Evolutionary conservation across 805 yeast species (phyloP).

Genomic region (Wilhelminamyces savonicus): DNA sequence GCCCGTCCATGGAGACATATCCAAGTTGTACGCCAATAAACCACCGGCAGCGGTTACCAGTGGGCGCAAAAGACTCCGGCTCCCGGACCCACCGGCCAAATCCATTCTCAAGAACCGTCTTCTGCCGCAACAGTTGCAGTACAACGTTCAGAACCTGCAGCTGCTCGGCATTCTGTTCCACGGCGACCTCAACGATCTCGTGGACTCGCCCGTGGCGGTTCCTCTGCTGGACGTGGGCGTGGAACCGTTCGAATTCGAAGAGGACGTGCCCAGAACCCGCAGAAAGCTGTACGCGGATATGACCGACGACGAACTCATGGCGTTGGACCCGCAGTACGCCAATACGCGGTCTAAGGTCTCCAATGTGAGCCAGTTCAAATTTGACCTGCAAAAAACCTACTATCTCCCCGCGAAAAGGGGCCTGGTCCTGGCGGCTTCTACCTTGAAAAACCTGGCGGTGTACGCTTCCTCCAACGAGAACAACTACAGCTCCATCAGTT

Average conservation of each 20-base stretch:
- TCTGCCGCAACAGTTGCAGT: slow-evolving; percentile 17
- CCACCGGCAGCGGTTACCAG: slow-evolving; percentile 4
- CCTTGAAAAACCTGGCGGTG: slow-evolving; percentile 2
- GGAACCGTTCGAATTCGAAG: not conserved
- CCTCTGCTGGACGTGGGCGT: too few relatives aligned
- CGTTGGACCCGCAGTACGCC: slow-evolving; percentile 47
- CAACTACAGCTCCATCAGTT: slow-evolving; percentile 31
- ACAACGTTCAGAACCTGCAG: slow-evolving; percentile 9
- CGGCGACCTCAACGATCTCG: slow-evolving; percentile 12
- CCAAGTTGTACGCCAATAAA: slow-evolving; percentile 8
- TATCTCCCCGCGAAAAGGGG: slow-evolving; percentile 6
- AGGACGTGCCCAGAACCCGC: slow-evolving; percentile 12
- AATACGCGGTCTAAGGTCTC: slow-evolving; percentile 28
- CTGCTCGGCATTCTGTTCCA: slow-evolving; percentile 11
- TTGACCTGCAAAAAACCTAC: slow-evolving; percentile 32
- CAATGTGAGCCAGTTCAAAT: slow-evolving; percentile 39
- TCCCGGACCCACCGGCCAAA: slow-evolving; percentile 29
- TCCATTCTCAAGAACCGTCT: slow-evolving; percentile 35
- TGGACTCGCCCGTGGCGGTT: slow-evolving; percentile 2
- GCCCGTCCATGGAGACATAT: slow-evolving; percentile 10
- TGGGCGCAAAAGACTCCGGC: slow-evolving; percentile 9
- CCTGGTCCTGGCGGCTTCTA: slow-evolving; percentile 5
- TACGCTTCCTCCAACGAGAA: slow-evolving; percentile 30
- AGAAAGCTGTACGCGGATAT: slow-evolving; percentile 44
- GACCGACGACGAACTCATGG: slow-evolving; percentile 50